These are phyloP conservation scores for Mychonastes homosphaera DNA, from an alignment of 139 green algal species.

Conservation along the genomic window DNA sequence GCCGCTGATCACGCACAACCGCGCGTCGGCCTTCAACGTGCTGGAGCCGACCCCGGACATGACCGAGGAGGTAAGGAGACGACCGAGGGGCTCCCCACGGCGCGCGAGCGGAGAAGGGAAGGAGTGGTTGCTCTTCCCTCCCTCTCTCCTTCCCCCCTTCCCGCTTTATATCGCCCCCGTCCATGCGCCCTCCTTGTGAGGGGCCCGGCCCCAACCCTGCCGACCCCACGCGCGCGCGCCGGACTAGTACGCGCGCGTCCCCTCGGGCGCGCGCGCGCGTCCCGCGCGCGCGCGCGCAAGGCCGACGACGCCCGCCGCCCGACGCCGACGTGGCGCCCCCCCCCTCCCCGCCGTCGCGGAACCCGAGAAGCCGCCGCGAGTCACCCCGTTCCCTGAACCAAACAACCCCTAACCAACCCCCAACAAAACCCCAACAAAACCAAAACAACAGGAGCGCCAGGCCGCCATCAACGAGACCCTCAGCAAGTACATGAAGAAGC, in stretches of 20 bases:
- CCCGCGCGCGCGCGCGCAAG: neutral
- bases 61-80: slow-evolving; percentile 37
- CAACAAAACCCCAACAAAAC: too few relatives aligned
- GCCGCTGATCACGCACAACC: slow-evolving; percentile 53
- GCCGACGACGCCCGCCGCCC: neutral
- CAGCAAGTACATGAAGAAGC: slow-evolving; percentile 66
- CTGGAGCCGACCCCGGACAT: slow-evolving; percentile 36
- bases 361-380: too few relatives aligned
- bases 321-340: neutral
- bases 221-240: slow-evolving; percentile 1
- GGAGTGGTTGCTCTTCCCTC: neutral
- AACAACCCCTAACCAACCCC: too few relatives aligned
- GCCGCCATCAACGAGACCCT: slow-evolving; percentile 52
- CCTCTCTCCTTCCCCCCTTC: neutral
- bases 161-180: neutral
- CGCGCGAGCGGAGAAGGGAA: neutral
- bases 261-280: neutral
- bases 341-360: slow-evolving; percentile 3
- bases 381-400: too few relatives aligned
- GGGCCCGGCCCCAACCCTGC: neutral
- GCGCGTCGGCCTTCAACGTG: slow-evolving; percentile 46
- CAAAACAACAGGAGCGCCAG: slow-evolving; percentile 55
- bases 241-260: too few relatives aligned
- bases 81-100: neutral
- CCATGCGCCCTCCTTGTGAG: neutral